Evolutionary conservation across 2,329 filamentous ascomycete species (phyloP).

Genomic region (Colletotrichum graminicola): DNA sequence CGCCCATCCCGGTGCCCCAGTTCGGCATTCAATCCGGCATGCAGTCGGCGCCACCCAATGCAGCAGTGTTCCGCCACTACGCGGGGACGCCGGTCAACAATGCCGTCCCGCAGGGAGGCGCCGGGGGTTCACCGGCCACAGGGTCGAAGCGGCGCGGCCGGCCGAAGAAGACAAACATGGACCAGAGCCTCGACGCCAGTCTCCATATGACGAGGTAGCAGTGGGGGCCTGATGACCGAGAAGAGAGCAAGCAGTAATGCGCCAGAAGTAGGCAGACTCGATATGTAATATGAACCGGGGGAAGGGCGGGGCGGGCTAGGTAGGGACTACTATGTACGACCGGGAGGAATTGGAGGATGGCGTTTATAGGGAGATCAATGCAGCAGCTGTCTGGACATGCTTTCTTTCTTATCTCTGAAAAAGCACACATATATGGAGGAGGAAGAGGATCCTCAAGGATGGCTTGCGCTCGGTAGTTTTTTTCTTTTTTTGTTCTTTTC

Average conservation of each 20-base stretch:
- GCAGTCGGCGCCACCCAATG: slow-evolving; percentile 29
- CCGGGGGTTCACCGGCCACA: slow-evolving; percentile 26
- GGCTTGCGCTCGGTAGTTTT: slow-evolving; percentile 28
- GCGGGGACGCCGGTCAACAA: slow-evolving; percentile 28
- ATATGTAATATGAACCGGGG: slow-evolving; percentile 5
- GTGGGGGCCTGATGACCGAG: neutral
- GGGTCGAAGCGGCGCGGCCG: slow-evolving; percentile 40
- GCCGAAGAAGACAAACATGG: slow-evolving; percentile 40
- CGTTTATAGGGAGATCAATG: slow-evolving; percentile 29
- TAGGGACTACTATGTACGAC: neutral
- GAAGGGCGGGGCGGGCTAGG: neutral
- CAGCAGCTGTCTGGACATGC: slow-evolving; percentile 13
- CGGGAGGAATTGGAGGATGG: slow-evolving; percentile 29
- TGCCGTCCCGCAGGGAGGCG: slow-evolving; percentile 16
- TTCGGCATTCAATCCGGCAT: slow-evolving; percentile 42
- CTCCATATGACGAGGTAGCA: slow-evolving; percentile 33
- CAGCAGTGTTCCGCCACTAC: slow-evolving; percentile 41
- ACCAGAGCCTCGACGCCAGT: slow-evolving; percentile 31
- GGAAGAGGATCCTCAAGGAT: slow-evolving; percentile 25
- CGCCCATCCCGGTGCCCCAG: slow-evolving; percentile 42
- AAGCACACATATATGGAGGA: slow-evolving; percentile 21
- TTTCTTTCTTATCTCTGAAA: slow-evolving; percentile 25
- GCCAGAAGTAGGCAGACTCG: neutral
- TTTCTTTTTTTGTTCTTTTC: slow-evolving; percentile 8
- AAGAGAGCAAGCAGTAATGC: neutral